Percentiles rank a stretch among this genome's conserved stretches.
Evolutionary conservation across 176 grass and related monocot species (phyloP).

Genomic region (Microstegium vimineum): DNA sequence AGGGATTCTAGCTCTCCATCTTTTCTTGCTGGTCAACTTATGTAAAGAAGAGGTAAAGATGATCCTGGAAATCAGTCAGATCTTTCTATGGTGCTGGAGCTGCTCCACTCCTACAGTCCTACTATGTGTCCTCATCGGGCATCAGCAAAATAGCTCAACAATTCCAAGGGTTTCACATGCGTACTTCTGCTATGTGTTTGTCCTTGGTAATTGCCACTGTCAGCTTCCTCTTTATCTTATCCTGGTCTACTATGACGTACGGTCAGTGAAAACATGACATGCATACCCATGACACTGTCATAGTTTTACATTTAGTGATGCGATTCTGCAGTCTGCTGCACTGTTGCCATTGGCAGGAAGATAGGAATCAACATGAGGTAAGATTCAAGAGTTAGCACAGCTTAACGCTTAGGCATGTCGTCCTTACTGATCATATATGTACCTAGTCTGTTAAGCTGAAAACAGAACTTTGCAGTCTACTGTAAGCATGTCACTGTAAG

Average conservation of each 20-base stretch:
- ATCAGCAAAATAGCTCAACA: not conserved
- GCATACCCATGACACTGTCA: no score
- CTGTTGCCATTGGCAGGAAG: not conserved
- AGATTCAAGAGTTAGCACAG: not conserved
- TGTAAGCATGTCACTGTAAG: not conserved
- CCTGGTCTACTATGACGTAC: no score
- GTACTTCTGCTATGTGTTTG: not conserved
- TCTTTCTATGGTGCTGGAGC: no score
- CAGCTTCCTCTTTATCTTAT: not conserved
- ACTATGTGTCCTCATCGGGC: not conserved
- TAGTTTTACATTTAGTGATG: not conserved
- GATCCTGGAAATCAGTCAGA: constrained; percentile 27
- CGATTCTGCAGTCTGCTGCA: not conserved
- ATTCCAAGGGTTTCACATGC: not conserved
- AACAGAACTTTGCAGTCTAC: not conserved
- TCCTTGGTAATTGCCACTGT: not conserved
- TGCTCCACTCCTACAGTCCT: no score
- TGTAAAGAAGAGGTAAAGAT: constrained; percentile 41
- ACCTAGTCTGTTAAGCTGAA: not conserved
- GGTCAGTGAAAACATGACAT: not conserved
- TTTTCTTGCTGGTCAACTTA: constrained; percentile 33
- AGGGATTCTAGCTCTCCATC: constrained; percentile 33
- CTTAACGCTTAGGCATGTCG: not conserved
- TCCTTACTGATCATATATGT: not conserved
- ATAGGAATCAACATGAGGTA: not conserved